Evolutionary conservation across 1,284 basidiomycete species (phyloP), one percentile per base, ranked within the genome.

Genomic region (Ceratobasidium sp.): DNA sequence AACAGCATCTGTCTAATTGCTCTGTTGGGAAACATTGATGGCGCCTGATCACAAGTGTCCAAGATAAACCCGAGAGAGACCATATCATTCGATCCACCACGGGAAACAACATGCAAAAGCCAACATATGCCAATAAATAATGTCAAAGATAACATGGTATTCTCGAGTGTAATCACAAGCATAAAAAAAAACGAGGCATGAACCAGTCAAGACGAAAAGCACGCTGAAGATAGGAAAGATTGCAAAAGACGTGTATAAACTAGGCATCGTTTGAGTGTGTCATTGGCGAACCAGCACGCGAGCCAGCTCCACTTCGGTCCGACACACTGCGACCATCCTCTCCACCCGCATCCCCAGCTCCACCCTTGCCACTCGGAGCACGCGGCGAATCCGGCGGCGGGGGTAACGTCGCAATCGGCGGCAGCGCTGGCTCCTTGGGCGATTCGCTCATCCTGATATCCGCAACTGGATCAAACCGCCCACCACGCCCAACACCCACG

Each of bases 371-470:
- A n/a, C 68, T 46, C 9, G 56, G 56, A 27, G 39, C 43, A 46
- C 59, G 59, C 2, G 68, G 68, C 22, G 68, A 72, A 39, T 72
- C 68, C 16, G 76, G 68, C 16, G 69, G 53, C 8, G 61, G 65
- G 4, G 62, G 58, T 19, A 78, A 66, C 16, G 76, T 77, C 27
- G 77, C 75, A 61, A 78, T 78, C 11, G 76, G 76, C 11, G 77
- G 77, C 39, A 78, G 74, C 22, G 74, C 63, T 16, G 68, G 68
- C 68, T 72, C 68, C 65, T 62, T 58, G 65, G 63, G 51, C 54
- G 68, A 59, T 43, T 65, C 49, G 48, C 29, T 43, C 58, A 66
- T 75, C 34, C 62, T 58, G 14, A 46, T 54, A 27, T 74, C 66
- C 19, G 68, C 62, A 14, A 68, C 48, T 13, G 74, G 65, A 27